A percentile compares a stretch with the other conserved stretches of the same genome.
phyloP scores from a whole-genome alignment of 1,284 basidiomycete species.

The Naganishia sp. region DNA sequence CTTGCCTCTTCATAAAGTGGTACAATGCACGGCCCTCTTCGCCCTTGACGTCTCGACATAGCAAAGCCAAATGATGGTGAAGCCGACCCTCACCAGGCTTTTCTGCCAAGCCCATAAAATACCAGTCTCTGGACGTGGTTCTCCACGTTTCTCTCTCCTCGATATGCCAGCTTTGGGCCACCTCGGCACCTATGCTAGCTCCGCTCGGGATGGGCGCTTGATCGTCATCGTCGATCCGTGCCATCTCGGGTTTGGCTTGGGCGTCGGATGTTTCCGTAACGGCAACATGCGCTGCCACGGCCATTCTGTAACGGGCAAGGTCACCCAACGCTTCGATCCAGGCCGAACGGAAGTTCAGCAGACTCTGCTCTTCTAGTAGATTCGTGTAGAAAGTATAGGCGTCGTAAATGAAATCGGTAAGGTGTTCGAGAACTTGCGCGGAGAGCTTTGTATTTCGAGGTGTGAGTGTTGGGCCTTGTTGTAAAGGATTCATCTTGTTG shows the following conservation, averaged over 20 bases:
- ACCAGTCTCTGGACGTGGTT: conserved; percentile 88
- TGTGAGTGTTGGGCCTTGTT: conserved; percentile 35
- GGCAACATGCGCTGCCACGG: conserved; percentile 63
- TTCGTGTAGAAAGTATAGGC: conserved; percentile 92
- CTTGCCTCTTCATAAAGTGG: conserved; percentile 91
- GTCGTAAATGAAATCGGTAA: conserved; percentile 90
- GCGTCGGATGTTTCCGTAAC: conserved; percentile 54
- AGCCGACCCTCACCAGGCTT: conserved; percentile 87
- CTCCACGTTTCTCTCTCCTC: conserved; percentile 91
- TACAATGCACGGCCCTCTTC: conserved; percentile 87
- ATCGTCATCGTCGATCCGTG: conserved; percentile 40
- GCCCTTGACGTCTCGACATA: conserved; percentile 75
- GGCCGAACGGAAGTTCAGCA: conserved; percentile 70
- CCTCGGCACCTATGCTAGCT: conserved; percentile 81
- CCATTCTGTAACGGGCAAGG: conserved; percentile 91
- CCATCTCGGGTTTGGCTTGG: conserved; percentile 18
- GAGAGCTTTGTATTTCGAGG: conserved; percentile 27
- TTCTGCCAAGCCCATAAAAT: conserved; percentile 79
- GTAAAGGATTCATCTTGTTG: conserved; percentile 18
- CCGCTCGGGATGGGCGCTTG: conserved; percentile 50
- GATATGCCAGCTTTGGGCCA: conserved; percentile 80
- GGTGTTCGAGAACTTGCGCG: conserved; percentile 61
- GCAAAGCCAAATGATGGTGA: conserved; percentile 90
- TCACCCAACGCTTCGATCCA: conserved; percentile 98
- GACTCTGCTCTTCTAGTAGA: conserved; percentile 76